Evolutionary conservation across 352 stramenopile genomes (phyloP), one percentile per base, ranked within the genome.

Genomic region (Phytophthora sp.): DNA sequence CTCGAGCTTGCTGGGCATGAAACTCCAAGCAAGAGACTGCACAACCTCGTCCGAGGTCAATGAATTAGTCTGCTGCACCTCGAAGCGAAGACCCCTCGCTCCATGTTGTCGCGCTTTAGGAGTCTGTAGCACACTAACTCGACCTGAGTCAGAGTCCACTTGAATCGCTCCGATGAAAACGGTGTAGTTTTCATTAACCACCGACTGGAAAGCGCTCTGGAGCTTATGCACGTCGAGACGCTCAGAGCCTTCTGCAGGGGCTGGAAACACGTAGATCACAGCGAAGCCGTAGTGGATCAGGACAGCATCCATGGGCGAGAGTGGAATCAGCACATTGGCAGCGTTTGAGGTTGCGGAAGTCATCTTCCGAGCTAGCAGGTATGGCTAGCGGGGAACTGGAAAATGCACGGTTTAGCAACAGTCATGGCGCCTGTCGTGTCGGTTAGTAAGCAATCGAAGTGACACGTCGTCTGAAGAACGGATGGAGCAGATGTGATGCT

Each of bases 241-340:
- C 15, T 66, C 75, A 15, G 21, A 15, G 18, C 21, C 10, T 23
- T 28, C 15, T 4, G 15, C 5, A n/a, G 55, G 15, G 2, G 42
- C 18, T 8, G 56, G 69, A n/a, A 77, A 86, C 15, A 86, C 43
- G 64, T 79, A 81, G 60, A 83, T 52, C 18, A 79, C 61, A 13
- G 55, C 70, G 35, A 86, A 62, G 20, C 58, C 54, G 46, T 79
- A 73, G 23, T 23, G 32, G 6, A 32, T 42, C 74, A 86, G 78
- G 44, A 71, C 59, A 6, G 71, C 64, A 43, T 82, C 74, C 46
- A 83, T 69, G 27, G 68, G 68, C 9, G 77, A 78, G n/a, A 86
- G 48, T 37, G 38, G 57, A 12, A 74, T 21, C 43, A 34, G 11
- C 9, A 42, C 37, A 8, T 32, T 37, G 9, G 5, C 35, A 0